Conservation (phyloP, 345 rosid species). For the Ceriops decandra region DNA sequence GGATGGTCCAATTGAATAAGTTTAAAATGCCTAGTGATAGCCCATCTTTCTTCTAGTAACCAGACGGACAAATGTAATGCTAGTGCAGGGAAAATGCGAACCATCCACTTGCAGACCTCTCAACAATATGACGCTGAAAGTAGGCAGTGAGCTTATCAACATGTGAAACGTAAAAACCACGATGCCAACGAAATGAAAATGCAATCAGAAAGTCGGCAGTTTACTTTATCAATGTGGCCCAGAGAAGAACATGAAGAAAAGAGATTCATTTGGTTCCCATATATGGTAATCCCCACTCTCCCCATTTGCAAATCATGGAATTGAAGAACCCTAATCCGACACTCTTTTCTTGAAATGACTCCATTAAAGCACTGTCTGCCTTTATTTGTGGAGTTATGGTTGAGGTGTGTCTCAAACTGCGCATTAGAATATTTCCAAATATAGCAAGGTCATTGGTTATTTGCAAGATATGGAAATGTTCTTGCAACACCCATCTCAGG, state of each 20-base stretch:
- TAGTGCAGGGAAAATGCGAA: neutral
- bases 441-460: neutral
- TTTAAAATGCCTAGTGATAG: too few relatives aligned
- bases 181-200: neutral
- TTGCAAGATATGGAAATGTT: slow-evolving; percentile 22
- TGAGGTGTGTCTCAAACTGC: slow-evolving; percentile 27
- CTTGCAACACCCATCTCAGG: slow-evolving; percentile 15
- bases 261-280: slow-evolving; percentile 12
- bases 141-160: neutral
- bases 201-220: neutral
- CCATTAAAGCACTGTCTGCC: slow-evolving; percentile 19
- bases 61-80: too few relatives aligned
- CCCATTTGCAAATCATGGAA: slow-evolving; percentile 13
- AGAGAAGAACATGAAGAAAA: slow-evolving; percentile 21
- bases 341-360: slow-evolving; percentile 35
- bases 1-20: too few relatives aligned
- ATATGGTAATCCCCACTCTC: slow-evolving; percentile 21
- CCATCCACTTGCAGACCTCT: neutral
- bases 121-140: neutral
- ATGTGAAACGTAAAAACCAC: neutral
- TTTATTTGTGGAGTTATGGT: slow-evolving; percentile 14
- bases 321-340: slow-evolving; percentile 5
- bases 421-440: neutral
- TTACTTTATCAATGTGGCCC: neutral
- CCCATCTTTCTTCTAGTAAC: too few relatives aligned